Percentiles rank a stretch among this genome's conserved stretches.
phyloP scores from a whole-genome alignment of 345 rosid species.

The Geranium rotundifolium region DNA sequence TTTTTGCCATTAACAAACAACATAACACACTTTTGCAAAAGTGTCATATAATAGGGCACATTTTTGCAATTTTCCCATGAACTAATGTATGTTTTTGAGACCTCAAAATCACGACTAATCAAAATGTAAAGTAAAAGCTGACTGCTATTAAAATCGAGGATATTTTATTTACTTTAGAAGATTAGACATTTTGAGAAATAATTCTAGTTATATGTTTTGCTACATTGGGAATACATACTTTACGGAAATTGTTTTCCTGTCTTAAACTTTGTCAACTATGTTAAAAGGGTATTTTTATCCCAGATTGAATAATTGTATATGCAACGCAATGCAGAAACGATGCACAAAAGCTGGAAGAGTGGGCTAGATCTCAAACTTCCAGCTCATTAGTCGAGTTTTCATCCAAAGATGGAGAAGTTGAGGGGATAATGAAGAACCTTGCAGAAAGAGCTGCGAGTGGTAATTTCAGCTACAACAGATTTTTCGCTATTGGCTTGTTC shows the following conservation, averaged over 20 bases:
- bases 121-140: not conserved
- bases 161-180: not conserved
- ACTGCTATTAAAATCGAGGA: not conserved
- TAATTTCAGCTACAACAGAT: slow-evolving; percentile 88
- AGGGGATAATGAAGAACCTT: slow-evolving; percentile 60
- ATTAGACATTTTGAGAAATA: not conserved
- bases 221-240: not conserved
- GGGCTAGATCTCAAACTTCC: slow-evolving; percentile 71
- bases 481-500: slow-evolving; percentile 91
- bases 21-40: too few species aligned
- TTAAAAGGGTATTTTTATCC: not conserved
- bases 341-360: slow-evolving; percentile 87
- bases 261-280: not conserved
- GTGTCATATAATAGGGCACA: too few species aligned
- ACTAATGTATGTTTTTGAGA: not conserved
- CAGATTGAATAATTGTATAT: slow-evolving; percentile 3
- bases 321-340: slow-evolving; percentile 36
- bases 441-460: slow-evolving; percentile 67
- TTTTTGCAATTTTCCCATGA: too few species aligned
- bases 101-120: not conserved
- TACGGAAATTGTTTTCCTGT: not conserved
- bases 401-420: slow-evolving; percentile 77
- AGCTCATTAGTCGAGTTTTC: slow-evolving; percentile 62
- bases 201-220: not conserved
- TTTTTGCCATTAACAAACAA: too few species aligned